phyloP scores from a whole-genome alignment of 106 monocot species.

The Ottelia alismoides region DNA sequence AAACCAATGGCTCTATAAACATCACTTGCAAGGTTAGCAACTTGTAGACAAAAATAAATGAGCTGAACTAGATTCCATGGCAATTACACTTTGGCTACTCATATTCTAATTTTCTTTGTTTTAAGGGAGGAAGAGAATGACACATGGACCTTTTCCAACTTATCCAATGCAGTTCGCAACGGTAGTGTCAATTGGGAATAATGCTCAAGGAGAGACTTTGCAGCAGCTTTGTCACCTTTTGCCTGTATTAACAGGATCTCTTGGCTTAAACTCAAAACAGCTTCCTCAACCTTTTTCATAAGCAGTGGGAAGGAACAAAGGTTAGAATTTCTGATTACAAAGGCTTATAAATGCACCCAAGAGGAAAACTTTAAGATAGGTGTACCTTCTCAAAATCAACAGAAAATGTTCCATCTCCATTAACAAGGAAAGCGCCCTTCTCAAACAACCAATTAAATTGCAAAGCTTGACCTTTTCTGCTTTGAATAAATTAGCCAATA shows the following conservation, averaged over 20 bases:
- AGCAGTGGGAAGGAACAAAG: neutral
- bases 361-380: neutral
- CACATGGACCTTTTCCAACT: constrained; percentile 70
- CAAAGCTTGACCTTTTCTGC: constrained; percentile 91
- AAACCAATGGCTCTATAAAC: too few relatives aligned
- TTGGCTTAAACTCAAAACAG: constrained; percentile 73
- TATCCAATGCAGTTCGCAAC: constrained; percentile 41
- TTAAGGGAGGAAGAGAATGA: too few relatives aligned
- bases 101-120: too few relatives aligned
- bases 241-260: constrained; percentile 91
- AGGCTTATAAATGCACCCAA: neutral
- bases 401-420: constrained; percentile 64
- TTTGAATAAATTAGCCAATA: constrained; percentile 1
- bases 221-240: constrained; percentile 77
- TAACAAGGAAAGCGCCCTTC: constrained; percentile 55
- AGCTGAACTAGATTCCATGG: too few relatives aligned
- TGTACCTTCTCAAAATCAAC: constrained; percentile 81
- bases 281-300: constrained; percentile 56
- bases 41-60: too few relatives aligned
- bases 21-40: too few relatives aligned
- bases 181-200: constrained; percentile 64
- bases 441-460: constrained; percentile 93
- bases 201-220: constrained; percentile 46
- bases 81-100: too few relatives aligned
- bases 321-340: neutral